Percentiles rank a stretch among this genome's conserved stretches.
Evolutionary conservation across 2,329 filamentous ascomycete species (phyloP).

Genomic region (Coniochaeta sp.): DNA sequence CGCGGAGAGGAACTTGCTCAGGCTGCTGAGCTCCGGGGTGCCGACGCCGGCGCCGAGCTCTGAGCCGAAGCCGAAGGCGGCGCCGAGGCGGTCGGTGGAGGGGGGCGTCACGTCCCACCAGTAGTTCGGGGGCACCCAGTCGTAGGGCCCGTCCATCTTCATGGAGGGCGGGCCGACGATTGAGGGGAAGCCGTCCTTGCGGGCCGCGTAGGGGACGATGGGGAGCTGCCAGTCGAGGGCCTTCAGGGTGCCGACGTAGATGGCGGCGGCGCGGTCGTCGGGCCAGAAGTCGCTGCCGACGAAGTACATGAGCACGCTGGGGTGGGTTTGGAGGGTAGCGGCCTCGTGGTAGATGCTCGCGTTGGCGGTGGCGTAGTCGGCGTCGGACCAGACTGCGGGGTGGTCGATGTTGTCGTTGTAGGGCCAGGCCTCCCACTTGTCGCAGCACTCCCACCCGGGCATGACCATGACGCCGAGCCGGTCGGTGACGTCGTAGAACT

Average conservation of each 20-base stretch:
- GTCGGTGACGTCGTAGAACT: conserved; percentile 53
- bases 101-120: conserved; percentile 43
- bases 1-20: conserved; percentile 44
- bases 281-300: conserved; percentile 60
- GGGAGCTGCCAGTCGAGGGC: conserved; percentile 48
- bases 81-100: conserved; percentile 36
- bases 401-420: conserved; percentile 47
- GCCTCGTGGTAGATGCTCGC: conserved; percentile 53
- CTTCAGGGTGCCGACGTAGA: conserved; percentile 44
- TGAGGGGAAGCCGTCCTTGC: conserved; percentile 41
- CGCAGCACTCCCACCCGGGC: conserved; percentile 59
- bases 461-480: conserved; percentile 54
- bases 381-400: conserved; percentile 35
- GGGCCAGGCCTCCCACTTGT: conserved; percentile 60
- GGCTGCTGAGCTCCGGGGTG: conserved; percentile 47
- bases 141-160: conserved; percentile 62
- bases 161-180: conserved; percentile 49
- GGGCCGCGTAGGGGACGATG: conserved; percentile 49
- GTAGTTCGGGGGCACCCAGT: conserved; percentile 59
- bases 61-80: conserved; percentile 56
- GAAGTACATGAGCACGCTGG: conserved; percentile 50
- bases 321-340: conserved; percentile 51
- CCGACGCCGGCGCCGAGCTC: conserved; percentile 57
- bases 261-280: conserved; percentile 43
- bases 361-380: conserved; percentile 48